phyloP scores from a whole-genome alignment of 225 moss, liverwort and hornwort genomes.

The Straminergon stramineum region DNA sequence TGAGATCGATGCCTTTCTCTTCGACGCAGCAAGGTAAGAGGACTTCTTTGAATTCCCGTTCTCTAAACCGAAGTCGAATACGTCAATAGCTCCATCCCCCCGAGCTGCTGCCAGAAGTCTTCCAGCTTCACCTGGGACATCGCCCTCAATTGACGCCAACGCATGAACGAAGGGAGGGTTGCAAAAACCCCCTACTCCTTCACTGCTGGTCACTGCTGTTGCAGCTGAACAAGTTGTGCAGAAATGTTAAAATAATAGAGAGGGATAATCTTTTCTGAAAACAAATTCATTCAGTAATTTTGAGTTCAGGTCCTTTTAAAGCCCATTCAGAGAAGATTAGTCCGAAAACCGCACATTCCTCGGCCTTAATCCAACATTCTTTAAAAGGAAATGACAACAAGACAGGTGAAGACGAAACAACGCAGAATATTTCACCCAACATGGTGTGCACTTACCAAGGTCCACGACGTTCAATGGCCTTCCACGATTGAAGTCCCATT shows the following conservation, averaged over 20 bases:
- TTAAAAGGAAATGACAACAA: neutral
- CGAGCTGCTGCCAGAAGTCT: conserved; percentile 72
- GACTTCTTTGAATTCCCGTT: conserved; percentile 7
- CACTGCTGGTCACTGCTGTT: conserved; percentile 12
- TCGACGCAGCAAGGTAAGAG: conserved; percentile 10
- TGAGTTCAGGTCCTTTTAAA: neutral
- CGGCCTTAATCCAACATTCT: neutral
- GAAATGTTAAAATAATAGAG: neutral
- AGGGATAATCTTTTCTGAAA: neutral
- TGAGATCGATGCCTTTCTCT: conserved; percentile 11
- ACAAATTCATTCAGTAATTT: neutral
- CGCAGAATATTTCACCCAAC: neutral
- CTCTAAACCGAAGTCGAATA: conserved; percentile 61
- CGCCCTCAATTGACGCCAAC: conserved; percentile 57
- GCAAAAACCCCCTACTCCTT: conserved; percentile 54
- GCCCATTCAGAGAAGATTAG: neutral
- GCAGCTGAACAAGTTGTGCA: conserved; percentile 17
- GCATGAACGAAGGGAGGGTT: conserved; percentile 96
- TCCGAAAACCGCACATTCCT: neutral
- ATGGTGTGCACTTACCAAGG: conserved; percentile 36
- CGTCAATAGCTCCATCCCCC: conserved; percentile 85
- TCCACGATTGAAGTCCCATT: conserved; percentile 93
- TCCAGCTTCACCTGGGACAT: conserved; percentile 56
- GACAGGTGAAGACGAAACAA: neutral
- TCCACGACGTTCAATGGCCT: conserved; percentile 51